These are phyloP conservation scores for Mrakiaceae sp. DNA, from an alignment of 1,284 basidiomycete genomes.

Conservation along the genomic window DNA sequence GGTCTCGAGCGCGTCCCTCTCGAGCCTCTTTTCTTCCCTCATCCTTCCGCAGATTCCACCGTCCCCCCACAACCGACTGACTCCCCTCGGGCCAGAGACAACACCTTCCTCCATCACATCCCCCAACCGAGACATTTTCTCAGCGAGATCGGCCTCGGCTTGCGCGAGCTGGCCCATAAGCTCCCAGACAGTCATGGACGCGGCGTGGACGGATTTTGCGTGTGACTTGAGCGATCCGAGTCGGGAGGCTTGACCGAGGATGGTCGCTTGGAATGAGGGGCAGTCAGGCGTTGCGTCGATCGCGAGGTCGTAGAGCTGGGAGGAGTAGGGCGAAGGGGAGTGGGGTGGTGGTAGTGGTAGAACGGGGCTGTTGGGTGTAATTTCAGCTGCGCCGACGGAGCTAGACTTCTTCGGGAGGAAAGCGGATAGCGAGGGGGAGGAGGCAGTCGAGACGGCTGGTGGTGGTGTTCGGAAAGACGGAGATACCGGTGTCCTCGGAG, in stretches of 20 bases:
- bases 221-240: slow-evolving; percentile 1
- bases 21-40: slow-evolving; percentile 5
- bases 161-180: slow-evolving; percentile 3
- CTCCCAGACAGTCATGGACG: background rate
- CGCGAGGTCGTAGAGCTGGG: background rate
- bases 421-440: background rate
- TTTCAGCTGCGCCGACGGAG: background rate
- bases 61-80: slow-evolving; percentile 3
- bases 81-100: background rate
- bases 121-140: background rate
- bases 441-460: background rate
- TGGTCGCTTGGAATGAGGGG: slow-evolving; percentile 2
- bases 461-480: background rate
- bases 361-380: background rate
- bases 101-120: slow-evolving; percentile 7
- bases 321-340: background rate
- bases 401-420: background rate
- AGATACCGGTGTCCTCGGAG: background rate
- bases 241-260: slow-evolving; percentile 1
- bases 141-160: slow-evolving; percentile 4
- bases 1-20: slow-evolving; percentile 6
- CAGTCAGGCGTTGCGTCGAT: background rate
- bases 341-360: background rate
- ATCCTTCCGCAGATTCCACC: slow-evolving; percentile 3
- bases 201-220: background rate